These are phyloP conservation scores for Camelina hispida DNA, from an alignment of 345 rosid genomes.

Conservation along the genomic window DNA sequence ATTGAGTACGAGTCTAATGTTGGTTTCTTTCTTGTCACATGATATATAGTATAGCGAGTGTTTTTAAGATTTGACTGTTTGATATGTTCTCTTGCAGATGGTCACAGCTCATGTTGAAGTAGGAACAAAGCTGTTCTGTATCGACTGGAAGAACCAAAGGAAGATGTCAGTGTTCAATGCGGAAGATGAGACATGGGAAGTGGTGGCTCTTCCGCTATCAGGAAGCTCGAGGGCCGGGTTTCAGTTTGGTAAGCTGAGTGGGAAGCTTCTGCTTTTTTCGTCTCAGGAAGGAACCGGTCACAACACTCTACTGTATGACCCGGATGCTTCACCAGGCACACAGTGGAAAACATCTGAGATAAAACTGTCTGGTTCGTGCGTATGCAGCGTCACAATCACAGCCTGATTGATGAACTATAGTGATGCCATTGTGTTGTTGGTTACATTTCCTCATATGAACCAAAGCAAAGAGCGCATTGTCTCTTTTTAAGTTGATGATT, in stretches of 20 bases:
- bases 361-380: conserved; percentile 73
- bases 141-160: conserved; percentile 91
- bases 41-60: not conserved
- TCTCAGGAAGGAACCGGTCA: conserved; percentile 56
- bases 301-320: conserved; percentile 71
- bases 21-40: conserved; percentile 1
- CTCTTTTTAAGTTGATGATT: not conserved
- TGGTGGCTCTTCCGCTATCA: conserved; percentile 73
- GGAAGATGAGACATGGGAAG: conserved; percentile 71
- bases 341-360: conserved; percentile 77
- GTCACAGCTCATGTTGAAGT: conserved; percentile 91
- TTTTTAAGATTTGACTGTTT: not conserved
- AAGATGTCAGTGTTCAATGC: conserved; percentile 72
- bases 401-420: conserved; percentile 50
- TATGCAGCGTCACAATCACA: conserved; percentile 73
- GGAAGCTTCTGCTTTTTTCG: conserved; percentile 79
- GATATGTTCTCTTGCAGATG: conserved; percentile 48
- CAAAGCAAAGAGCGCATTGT: conserved; percentile 29
- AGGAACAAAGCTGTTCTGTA: conserved; percentile 76
- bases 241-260: conserved; percentile 72
- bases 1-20: conserved; percentile 3
- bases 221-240: conserved; percentile 73
- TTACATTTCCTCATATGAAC: conserved; percentile 8
- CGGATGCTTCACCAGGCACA: conserved; percentile 65
- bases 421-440: conserved; percentile 24